These are phyloP conservation scores for Clarireedia hainanense DNA, from an alignment of 2,329 filamentous ascomycete species.

Conservation along the genomic window DNA sequence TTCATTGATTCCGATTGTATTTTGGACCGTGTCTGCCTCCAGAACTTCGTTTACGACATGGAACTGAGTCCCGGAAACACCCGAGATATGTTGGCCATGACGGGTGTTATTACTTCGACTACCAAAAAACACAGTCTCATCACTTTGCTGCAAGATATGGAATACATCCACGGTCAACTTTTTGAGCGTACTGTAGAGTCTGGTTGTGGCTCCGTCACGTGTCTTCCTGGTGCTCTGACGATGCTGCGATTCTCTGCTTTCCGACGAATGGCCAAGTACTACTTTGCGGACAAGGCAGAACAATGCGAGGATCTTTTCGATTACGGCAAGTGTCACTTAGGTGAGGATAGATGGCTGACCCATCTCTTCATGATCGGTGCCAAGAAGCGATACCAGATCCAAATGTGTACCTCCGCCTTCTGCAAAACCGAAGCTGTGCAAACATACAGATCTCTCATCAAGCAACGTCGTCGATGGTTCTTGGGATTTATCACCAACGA, in stretches of 20 bases:
- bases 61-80: constrained; percentile 89
- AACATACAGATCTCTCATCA: constrained; percentile 75
- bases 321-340: constrained; percentile 89
- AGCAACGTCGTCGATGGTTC: constrained; percentile 95
- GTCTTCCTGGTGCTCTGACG: constrained; percentile 87
- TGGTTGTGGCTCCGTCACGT: constrained; percentile 88
- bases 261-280: constrained; percentile 93
- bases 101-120: constrained; percentile 91
- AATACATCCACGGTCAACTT: constrained; percentile 93
- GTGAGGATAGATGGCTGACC: constrained; percentile 93
- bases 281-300: constrained; percentile 94
- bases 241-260: constrained; percentile 96
- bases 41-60: constrained; percentile 99
- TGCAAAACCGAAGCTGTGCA: constrained; percentile 98
- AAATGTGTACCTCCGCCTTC: constrained; percentile 95
- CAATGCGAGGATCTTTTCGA: constrained; percentile 95
- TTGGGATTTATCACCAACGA: constrained; percentile 97
- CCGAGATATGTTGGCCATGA: constrained; percentile 94
- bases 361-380: constrained; percentile 99
- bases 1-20: constrained; percentile 99
- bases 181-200: constrained; percentile 96
- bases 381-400: constrained; percentile 87
- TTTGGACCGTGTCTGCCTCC: constrained; percentile 80
- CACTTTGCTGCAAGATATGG: constrained; percentile 93
- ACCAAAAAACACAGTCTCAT: constrained; percentile 83